Percentiles rank a stretch among this genome's conserved stretches.
These are phyloP conservation scores for Naganishia sp. DNA, from an alignment of 1,284 basidiomycete genomes.

Conservation along the genomic window DNA sequence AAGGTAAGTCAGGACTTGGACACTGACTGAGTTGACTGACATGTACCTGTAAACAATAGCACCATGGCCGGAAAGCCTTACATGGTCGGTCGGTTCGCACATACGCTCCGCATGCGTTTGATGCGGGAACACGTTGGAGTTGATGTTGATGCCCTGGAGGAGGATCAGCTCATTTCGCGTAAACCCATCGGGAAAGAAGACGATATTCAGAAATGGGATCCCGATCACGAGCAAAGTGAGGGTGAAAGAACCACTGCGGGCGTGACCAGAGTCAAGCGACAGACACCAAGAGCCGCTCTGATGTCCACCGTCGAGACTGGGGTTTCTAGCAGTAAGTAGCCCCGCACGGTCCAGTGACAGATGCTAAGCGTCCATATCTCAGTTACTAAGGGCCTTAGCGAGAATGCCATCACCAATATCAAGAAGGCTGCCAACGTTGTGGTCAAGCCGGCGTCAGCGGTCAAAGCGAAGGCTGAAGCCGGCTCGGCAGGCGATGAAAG, in stretches of 20 bases:
- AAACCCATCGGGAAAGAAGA: constrained; percentile 61
- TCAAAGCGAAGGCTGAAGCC: constrained; percentile 24
- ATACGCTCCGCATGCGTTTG: constrained; percentile 85
- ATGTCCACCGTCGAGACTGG: constrained; percentile 43
- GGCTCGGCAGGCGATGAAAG: constrained; percentile 50
- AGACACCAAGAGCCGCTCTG: constrained; percentile 42
- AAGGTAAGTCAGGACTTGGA: constrained; percentile 59
- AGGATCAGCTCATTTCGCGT: constrained; percentile 67
- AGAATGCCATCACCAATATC: constrained; percentile 50
- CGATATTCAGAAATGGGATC: constrained; percentile 72
- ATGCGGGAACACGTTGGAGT: constrained; percentile 97
- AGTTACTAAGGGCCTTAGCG: constrained; percentile 51
- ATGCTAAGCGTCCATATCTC: background rate
- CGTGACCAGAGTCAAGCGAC: constrained; percentile 51
- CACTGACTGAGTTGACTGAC: constrained; percentile 1
- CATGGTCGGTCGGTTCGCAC: constrained; percentile 94
- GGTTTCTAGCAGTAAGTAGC: constrained; percentile 41
- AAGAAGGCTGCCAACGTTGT: constrained; percentile 57
- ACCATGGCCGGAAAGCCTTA: constrained; percentile 93
- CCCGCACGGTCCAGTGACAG: background rate
- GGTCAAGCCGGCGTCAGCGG: constrained; percentile 52
- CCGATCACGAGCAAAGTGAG: constrained; percentile 68
- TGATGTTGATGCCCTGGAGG: constrained; percentile 86
- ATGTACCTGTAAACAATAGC: constrained; percentile 54
- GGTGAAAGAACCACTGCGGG: constrained; percentile 46